Evolutionary conservation across 805 yeast species (phyloP).

Genomic region (Starmerella bombicola): DNA sequence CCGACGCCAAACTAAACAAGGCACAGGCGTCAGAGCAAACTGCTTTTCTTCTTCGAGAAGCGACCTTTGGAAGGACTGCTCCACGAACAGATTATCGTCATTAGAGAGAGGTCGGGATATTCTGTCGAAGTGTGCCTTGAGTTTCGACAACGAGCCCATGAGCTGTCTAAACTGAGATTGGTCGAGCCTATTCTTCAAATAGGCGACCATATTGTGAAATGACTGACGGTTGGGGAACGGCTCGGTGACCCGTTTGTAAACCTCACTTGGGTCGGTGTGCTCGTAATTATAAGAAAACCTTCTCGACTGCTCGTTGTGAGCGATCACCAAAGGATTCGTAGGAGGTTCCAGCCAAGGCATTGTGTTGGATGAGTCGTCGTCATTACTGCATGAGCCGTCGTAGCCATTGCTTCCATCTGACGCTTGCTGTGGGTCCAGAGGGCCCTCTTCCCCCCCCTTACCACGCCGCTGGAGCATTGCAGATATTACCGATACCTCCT

Average conservation of each 20-base stretch:
- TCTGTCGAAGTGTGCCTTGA: constrained; percentile 86
- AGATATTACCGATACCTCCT: constrained; percentile 2
- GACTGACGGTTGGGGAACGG: constrained; percentile 90
- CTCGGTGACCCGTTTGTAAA: constrained; percentile 56
- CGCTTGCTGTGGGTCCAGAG: neutral
- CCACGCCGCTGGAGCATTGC: constrained; percentile 6
- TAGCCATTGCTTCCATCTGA: neutral
- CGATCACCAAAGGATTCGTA: constrained; percentile 4
- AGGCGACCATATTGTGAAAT: constrained; percentile 66
- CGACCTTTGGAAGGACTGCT: constrained; percentile 89
- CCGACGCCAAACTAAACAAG: constrained; percentile 89
- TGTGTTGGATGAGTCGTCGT: neutral
- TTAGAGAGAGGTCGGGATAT: constrained; percentile 79
- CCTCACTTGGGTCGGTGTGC: constrained; percentile 20
- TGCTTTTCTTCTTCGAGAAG: constrained; percentile 77
- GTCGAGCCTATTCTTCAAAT: constrained; percentile 58
- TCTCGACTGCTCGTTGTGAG: constrained; percentile 7
- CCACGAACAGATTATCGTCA: constrained; percentile 88
- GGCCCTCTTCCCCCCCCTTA: neutral
- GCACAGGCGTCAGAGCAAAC: constrained; percentile 77
- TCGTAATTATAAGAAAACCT: constrained; percentile 3
- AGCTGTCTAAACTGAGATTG: constrained; percentile 59
- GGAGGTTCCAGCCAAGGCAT: constrained; percentile 7
- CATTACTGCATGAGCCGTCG: neutral
- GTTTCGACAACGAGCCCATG: constrained; percentile 80